Evolutionary conservation across 169 alveolate species (phyloP).

Genomic region (Ichthyophthirius multifiliis): DNA sequence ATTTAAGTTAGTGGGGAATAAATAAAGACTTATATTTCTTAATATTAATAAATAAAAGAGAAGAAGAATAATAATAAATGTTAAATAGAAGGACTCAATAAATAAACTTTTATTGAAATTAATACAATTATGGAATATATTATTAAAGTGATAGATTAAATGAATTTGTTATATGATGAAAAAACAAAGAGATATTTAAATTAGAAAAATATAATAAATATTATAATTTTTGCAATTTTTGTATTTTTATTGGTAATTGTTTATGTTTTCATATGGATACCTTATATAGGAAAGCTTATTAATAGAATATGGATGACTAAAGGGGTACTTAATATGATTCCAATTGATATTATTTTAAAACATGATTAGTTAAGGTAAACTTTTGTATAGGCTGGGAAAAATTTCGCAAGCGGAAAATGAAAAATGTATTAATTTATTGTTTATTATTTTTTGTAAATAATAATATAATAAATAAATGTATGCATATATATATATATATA

Average conservation of each 20-base stretch:
- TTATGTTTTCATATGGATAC: conserved; percentile 22
- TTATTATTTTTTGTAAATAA: no score
- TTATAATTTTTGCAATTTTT: not conserved
- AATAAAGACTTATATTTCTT: no score
- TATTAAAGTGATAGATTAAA: not conserved
- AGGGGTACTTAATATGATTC: conserved; percentile 40
- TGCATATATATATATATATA: no score
- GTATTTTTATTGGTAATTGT: not conserved
- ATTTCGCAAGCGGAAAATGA: no score
- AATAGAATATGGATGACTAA: conserved; percentile 34
- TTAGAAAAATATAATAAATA: not conserved
- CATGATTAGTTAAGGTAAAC: not conserved
- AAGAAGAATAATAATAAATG: no score
- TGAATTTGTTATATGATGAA: not conserved
- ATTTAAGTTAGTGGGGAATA: not conserved
- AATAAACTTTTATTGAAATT: not conserved
- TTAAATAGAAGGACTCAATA: not conserved
- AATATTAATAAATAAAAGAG: no score
- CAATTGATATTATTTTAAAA: conserved; percentile 16
- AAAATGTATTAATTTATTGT: no score
- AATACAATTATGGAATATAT: not conserved
- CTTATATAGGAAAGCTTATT: not conserved
- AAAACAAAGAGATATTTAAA: not conserved
- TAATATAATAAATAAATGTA: no score
- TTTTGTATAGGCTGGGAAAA: no score